These are phyloP conservation scores for Cyclotella kingstonii DNA, from an alignment of 108 stramenopile genomes.

Conservation along the genomic window DNA sequence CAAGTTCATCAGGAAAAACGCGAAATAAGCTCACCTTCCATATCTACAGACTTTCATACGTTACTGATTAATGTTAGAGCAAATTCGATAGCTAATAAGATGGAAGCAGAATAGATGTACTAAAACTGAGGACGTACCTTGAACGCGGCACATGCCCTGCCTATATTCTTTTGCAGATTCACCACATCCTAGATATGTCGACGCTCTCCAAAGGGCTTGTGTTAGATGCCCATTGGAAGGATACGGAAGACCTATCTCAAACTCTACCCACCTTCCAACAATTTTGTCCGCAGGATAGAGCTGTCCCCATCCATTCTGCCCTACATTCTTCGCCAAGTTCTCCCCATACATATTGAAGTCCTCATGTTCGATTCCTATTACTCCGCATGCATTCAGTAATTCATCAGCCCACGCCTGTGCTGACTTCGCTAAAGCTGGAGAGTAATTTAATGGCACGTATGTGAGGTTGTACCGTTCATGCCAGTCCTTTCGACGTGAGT, in stretches of 20 bases:
- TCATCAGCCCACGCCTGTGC: conserved; percentile 40
- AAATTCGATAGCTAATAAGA: neutral
- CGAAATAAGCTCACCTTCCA: conserved; percentile 11
- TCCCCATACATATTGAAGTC: conserved; percentile 24
- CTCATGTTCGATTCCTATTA: conserved; percentile 38
- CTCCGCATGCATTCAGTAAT: conserved; percentile 27
- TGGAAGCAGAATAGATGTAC: neutral
- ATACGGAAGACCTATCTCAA: conserved; percentile 34
- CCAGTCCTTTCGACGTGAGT: conserved; percentile 38
- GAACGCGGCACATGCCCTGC: conserved; percentile 33
- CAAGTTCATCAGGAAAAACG: neutral
- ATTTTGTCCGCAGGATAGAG: conserved; percentile 35
- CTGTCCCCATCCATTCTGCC: conserved; percentile 36
- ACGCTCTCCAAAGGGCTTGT: conserved; percentile 35
- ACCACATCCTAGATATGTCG: conserved; percentile 40
- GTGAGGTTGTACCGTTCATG: conserved; percentile 31
- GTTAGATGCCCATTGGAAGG: conserved; percentile 44
- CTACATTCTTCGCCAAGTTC: conserved; percentile 44
- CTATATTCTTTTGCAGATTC: conserved; percentile 24
- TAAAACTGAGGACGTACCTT: neutral
- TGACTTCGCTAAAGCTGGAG: conserved; percentile 24
- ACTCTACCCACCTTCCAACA: conserved; percentile 40
- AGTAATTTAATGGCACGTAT: conserved; percentile 32
- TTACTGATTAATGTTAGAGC: no score
- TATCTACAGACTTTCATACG: conserved; percentile 36